Evolutionary conservation across 768 basidiomycete genomes (phyloP).

Genomic region (Lenzites betulinus): DNA sequence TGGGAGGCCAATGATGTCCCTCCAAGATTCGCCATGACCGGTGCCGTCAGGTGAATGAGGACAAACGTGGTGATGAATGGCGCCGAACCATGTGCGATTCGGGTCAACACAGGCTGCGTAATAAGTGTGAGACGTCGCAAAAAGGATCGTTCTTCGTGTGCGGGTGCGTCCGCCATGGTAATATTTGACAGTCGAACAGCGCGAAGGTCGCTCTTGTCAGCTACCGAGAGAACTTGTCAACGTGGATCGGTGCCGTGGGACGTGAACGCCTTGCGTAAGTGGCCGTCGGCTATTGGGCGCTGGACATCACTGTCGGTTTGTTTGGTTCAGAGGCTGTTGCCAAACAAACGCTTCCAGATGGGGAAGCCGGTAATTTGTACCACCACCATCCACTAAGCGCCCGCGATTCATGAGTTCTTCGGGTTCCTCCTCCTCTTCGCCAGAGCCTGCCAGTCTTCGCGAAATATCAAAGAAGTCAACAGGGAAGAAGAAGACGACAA

Average conservation of each 20-base stretch:
- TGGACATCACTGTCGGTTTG: background rate
- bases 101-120: constrained; percentile 43
- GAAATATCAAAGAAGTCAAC: constrained; percentile 35
- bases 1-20: constrained; percentile 69
- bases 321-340: constrained; percentile 14
- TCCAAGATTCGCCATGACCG: constrained; percentile 68
- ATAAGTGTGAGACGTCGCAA: constrained; percentile 14
- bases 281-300: background rate
- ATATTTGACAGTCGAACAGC: background rate
- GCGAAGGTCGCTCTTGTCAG: background rate
- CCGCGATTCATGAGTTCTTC: constrained; percentile 11
- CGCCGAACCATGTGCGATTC: constrained; percentile 64
- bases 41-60: constrained; percentile 78
- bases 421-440: constrained; percentile 21
- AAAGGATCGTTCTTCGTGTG: constrained; percentile 4
- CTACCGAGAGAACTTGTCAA: background rate
- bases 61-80: constrained; percentile 81
- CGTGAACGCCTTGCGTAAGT: constrained; percentile 9
- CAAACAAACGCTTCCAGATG: constrained; percentile 19
- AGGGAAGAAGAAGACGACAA: constrained; percentile 22
- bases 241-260: background rate
- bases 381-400: constrained; percentile 9
- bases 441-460: constrained; percentile 16
- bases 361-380: constrained; percentile 13
- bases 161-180: constrained; percentile 3